Evolutionary conservation across 1,284 basidiomycete species (phyloP), one percentile per base, ranked within the genome.

Genomic region (Meira miltonrushii): DNA sequence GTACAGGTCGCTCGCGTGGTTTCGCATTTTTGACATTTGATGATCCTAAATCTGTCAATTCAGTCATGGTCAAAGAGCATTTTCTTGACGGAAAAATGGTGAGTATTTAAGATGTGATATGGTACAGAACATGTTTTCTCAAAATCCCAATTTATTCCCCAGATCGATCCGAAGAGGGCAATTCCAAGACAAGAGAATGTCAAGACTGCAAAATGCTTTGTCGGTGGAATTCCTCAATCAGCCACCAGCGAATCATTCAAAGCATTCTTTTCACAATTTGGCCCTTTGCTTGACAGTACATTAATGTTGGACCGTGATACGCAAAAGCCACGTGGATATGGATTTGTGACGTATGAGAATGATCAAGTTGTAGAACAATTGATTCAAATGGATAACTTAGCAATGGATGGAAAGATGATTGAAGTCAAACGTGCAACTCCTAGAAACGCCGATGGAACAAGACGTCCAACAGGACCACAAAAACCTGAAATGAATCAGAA

Each of bases 111-210:
- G 41, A 39, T 39, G 39, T 33, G 13, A 25, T 39, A 17, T 43
- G 11, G 39, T 59, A 17, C 57, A 48, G n/a, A 33, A 38, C 19
- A 51, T 25, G 41, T 54, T 51, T 41, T 48, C 46, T 13, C 7
- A 17, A 8, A 46, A 33, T 17, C 54, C 9, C 9, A 7, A 23
- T 44, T 38, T 51, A n/a, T 21, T 17, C 13, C 39, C 25, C 47
- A 97, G 93, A 99, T 99, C 78, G 95, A 99, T 76, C 95, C 95
- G 11, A 99, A 99, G 81, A 87, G 94, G 60, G 95, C 95, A 5
- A 96, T 99, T 68, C 95, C 95, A 13, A 85, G 94, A 25, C 68
- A 69, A 7, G 74, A 75, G 33, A 66, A 69, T 48, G 58, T 62
- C 54, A 57, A 62, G 39, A 50, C 63, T 9, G 23, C 23, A 60